phyloP scores from a whole-genome alignment of 1,284 basidiomycete species.

The Sporisorium reilianum region DNA sequence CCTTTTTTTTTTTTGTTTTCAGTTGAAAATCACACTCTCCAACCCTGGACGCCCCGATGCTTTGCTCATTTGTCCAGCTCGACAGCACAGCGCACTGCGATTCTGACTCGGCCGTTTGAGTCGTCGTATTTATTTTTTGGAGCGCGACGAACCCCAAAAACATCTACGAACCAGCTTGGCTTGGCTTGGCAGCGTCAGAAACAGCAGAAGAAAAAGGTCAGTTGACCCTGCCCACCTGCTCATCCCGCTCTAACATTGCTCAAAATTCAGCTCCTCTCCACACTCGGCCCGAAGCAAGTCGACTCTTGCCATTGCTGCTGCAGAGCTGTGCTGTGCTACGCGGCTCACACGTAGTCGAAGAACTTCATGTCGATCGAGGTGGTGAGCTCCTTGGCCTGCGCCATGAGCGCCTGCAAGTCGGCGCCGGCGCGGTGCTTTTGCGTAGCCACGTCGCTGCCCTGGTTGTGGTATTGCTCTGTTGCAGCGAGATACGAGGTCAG shows the following conservation, averaged over 20 bases:
- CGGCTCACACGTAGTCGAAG: slow-evolving; percentile 31
- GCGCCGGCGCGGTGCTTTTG: slow-evolving; percentile 29
- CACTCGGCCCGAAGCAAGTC: not conserved
- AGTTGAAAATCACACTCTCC: too few relatives aligned
- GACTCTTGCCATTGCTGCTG: too few relatives aligned
- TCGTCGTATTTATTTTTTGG: not conserved
- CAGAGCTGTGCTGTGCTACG: too few relatives aligned
- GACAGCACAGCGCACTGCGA: too few relatives aligned
- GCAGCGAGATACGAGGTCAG: not conserved
- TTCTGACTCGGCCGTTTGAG: slow-evolving; percentile 29
- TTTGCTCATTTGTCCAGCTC: not conserved
- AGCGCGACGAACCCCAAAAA: not conserved
- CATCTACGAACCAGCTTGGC: slow-evolving; percentile 22
- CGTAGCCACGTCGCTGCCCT: slow-evolving; percentile 39
- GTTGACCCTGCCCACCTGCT: slow-evolving; percentile 4
- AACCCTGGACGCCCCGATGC: slow-evolving; percentile 1
- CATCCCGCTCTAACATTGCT: not conserved
- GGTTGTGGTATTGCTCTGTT: slow-evolving; percentile 53
- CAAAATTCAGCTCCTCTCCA: too few relatives aligned
- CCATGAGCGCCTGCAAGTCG: slow-evolving; percentile 49
- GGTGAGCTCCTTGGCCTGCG: slow-evolving; percentile 37
- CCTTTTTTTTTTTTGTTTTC: not conserved
- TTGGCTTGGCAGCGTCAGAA: slow-evolving; percentile 13
- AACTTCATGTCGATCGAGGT: slow-evolving; percentile 47
- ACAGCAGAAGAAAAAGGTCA: too few relatives aligned